Conservation (phyloP, 2,329 filamentous ascomycete species). For the Diaporthe sp. region DNA sequence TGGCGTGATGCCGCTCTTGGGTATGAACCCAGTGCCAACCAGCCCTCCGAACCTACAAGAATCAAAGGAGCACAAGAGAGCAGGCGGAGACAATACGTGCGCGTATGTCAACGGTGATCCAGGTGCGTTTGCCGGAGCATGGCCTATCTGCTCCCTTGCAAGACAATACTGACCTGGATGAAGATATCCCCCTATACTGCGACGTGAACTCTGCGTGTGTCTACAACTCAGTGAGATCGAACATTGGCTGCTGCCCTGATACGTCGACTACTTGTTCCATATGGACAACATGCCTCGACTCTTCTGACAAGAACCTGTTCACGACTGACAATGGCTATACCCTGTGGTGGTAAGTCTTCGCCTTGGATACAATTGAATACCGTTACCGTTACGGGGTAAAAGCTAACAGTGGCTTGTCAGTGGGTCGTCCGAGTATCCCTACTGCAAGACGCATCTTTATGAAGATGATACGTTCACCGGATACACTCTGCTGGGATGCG, state of each 20-base stretch:
- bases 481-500: conserved; percentile 52
- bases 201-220: conserved; percentile 46
- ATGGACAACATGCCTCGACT: conserved; percentile 49
- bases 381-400: background rate
- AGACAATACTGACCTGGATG: background rate
- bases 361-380: background rate
- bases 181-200: conserved; percentile 50
- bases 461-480: conserved; percentile 43
- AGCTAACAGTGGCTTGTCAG: conserved; percentile 40
- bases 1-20: conserved; percentile 33
- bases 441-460: conserved; percentile 52
- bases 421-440: conserved; percentile 44
- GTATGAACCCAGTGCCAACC: conserved; percentile 35
- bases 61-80: conserved; percentile 43
- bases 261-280: conserved; percentile 44
- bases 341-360: conserved; percentile 50
- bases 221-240: conserved; percentile 47
- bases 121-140: conserved; percentile 41
- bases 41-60: conserved; percentile 29
- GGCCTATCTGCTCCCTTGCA: background rate
- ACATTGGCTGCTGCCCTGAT: conserved; percentile 52
- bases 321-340: conserved; percentile 48
- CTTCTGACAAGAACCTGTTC: conserved; percentile 43
- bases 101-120: conserved; percentile 49
- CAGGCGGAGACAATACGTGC: conserved; percentile 49